phyloP scores from a whole-genome alignment of 2,329 filamentous ascomycete genomes.

The Neopestalotiopsis rosae region DNA sequence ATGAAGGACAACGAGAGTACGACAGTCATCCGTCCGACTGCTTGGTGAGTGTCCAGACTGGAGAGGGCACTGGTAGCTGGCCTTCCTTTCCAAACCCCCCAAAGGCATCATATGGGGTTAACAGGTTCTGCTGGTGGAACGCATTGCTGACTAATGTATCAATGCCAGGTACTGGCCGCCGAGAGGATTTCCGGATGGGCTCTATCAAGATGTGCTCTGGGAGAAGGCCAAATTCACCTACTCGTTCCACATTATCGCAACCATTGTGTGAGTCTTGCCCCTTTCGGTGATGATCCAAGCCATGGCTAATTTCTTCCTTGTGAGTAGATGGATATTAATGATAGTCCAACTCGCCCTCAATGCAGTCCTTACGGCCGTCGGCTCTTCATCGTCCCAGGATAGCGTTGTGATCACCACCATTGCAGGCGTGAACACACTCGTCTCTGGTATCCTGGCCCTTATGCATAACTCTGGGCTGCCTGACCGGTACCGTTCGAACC shows the following conservation, averaged over 20 bases:
- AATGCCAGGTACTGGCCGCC: conserved; percentile 46
- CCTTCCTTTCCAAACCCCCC: neutral
- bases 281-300: neutral
- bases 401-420: conserved; percentile 53
- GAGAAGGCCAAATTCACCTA: conserved; percentile 51
- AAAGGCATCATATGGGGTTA: neutral
- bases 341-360: conserved; percentile 54
- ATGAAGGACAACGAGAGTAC: conserved; percentile 51
- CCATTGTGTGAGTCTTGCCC: conserved; percentile 20
- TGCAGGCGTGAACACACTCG: conserved; percentile 54
- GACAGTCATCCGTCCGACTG: conserved; percentile 46
- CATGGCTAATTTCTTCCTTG: too few relatives aligned
- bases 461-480: conserved; percentile 60
- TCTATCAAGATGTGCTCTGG: conserved; percentile 54
- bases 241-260: conserved; percentile 48
- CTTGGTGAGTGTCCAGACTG: conserved; percentile 25
- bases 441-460: conserved; percentile 55
- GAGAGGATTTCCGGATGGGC: conserved; percentile 50
- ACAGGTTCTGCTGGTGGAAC: neutral
- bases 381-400: conserved; percentile 43
- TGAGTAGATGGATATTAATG: conserved; percentile 51
- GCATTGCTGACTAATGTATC: neutral
- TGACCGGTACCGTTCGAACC: conserved; percentile 55
- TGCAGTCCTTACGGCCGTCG: conserved; percentile 55
- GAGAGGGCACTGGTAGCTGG: neutral